phyloP scores from a whole-genome alignment of 768 basidiomycete genomes.

The Boletus bicolor region DNA sequence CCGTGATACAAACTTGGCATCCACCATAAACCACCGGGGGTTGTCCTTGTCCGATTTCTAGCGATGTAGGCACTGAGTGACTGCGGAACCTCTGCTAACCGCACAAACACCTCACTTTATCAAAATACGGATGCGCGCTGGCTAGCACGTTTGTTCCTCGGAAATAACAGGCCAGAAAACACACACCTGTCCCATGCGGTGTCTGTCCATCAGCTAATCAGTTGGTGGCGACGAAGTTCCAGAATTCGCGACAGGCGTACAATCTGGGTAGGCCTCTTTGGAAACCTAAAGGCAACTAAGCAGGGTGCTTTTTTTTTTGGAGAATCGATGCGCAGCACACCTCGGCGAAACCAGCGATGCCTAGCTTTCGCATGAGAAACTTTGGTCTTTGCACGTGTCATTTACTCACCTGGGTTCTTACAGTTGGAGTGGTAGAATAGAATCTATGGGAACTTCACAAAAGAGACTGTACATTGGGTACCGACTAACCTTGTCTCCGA shows the following conservation, averaged over 20 bases:
- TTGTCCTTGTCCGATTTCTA: conserved; percentile 75
- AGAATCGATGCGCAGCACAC: conserved; percentile 35
- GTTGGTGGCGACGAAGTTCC: not conserved
- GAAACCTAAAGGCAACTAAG: conserved; percentile 47
- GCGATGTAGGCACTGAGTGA: not conserved
- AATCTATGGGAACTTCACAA: conserved; percentile 44
- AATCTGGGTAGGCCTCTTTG: conserved; percentile 87
- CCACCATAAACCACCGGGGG: conserved; percentile 94
- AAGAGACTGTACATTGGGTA: not conserved
- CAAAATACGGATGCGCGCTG: conserved; percentile 77
- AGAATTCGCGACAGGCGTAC: conserved; percentile 43
- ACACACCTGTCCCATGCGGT: conserved; percentile 87
- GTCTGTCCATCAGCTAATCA: conserved; percentile 42
- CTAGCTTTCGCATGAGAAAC: conserved; percentile 33
- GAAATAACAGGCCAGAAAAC: not conserved
- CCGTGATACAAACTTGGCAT: conserved; percentile 63
- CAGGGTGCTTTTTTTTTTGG: not conserved
- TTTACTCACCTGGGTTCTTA: conserved; percentile 64
- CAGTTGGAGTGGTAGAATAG: conserved; percentile 88
- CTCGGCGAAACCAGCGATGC: conserved; percentile 80
- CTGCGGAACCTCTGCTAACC: not conserved
- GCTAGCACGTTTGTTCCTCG: conserved; percentile 7
- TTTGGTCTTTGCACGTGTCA: not conserved
- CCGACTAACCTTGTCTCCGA: conserved; percentile 62
- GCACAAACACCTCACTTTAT: conserved; percentile 46